phyloP scores from a whole-genome alignment of 2,329 filamentous ascomycete genomes.

The Penicillium olsonii region DNA sequence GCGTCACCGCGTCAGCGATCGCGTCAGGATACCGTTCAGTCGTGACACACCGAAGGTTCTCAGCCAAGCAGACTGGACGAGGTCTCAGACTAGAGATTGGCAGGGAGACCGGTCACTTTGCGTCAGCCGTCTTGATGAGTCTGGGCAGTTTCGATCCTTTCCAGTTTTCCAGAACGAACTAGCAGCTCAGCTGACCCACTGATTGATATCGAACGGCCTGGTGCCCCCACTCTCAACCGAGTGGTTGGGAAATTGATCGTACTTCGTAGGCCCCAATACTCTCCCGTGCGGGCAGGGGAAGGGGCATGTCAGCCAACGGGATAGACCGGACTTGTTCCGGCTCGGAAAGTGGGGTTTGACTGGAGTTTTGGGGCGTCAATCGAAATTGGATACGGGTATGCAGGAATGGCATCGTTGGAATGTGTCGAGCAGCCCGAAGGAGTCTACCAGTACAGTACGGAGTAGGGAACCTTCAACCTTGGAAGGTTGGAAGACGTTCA shows the following conservation, averaged over 20 bases:
- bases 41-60: not conserved
- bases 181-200: constrained; percentile 2
- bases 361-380: not conserved
- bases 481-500: not conserved
- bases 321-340: constrained; percentile 1
- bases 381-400: not conserved
- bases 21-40: not conserved
- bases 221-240: constrained; percentile 1
- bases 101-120: not conserved
- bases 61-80: not conserved
- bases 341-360: constrained; percentile 15
- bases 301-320: not conserved
- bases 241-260: constrained; percentile 5
- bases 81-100: not conserved
- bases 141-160: not conserved
- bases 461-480: too few species aligned
- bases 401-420: too few species aligned
- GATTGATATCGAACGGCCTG: constrained; percentile 6
- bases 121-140: not conserved
- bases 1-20: not conserved
- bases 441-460: not conserved
- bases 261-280: not conserved
- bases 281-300: not conserved
- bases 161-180: constrained; percentile 6
- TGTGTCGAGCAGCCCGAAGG: too few species aligned